A percentile compares a stretch with the other conserved stretches of the same genome.
These are phyloP conservation scores for Mrakia frigida DNA, from an alignment of 768 basidiomycete genomes.

Conservation along the genomic window DNA sequence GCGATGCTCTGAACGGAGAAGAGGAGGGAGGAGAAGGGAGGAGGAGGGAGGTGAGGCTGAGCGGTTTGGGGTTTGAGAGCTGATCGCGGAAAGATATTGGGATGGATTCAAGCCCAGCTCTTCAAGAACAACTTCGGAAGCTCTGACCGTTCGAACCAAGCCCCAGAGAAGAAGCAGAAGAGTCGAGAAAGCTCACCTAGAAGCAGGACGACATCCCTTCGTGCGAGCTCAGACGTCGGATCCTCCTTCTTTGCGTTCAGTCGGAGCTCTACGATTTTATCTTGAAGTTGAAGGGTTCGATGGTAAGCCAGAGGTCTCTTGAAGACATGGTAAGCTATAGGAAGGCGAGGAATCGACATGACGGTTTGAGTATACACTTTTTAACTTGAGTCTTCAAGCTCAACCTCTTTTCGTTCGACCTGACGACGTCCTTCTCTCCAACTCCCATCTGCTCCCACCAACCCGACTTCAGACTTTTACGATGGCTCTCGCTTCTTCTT, in stretches of 20 bases:
- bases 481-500: conserved; percentile 21
- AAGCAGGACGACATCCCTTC: conserved; percentile 42
- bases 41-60: not conserved
- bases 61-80: not conserved
- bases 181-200: conserved; percentile 38
- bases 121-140: too few relatives aligned
- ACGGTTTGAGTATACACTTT: not conserved
- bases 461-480: too few relatives aligned
- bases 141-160: too few relatives aligned
- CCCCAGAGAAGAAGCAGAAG: not conserved
- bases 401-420: not conserved
- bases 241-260: conserved; percentile 32
- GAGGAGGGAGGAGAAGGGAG: conserved; percentile 51
- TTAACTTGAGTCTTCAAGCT: not conserved
- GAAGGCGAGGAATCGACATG: conserved; percentile 36
- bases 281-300: conserved; percentile 53
- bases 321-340: conserved; percentile 75
- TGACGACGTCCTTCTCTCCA: not conserved
- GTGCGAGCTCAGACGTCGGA: conserved; percentile 34
- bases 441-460: not conserved
- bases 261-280: conserved; percentile 41
- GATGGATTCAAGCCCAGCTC: conserved; percentile 21
- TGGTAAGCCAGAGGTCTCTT: conserved; percentile 69
- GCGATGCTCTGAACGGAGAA: conserved; percentile 72
- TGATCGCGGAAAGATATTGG: conserved; percentile 27